Evolutionary conservation across 2,329 filamentous ascomycete genomes (phyloP).

Genomic region (Penicillium psychrosexuale): DNA sequence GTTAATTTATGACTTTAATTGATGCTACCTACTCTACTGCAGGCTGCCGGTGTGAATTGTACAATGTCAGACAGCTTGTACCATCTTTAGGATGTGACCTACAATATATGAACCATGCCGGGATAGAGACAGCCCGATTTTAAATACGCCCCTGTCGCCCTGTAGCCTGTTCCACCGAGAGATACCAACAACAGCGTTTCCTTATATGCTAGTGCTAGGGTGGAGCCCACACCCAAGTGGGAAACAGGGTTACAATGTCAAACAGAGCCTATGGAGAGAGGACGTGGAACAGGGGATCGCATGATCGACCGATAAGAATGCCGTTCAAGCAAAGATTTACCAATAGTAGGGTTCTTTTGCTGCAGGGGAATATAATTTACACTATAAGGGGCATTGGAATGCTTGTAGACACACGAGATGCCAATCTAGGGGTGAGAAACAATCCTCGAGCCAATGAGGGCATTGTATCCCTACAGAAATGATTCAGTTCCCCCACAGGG

Average conservation of each 20-base stretch:
- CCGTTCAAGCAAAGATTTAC: conserved; percentile 2
- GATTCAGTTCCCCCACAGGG: background rate
- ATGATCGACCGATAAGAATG: conserved; percentile 9
- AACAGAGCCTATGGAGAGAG: conserved; percentile 2
- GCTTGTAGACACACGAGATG: conserved; percentile 5
- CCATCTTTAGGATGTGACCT: too few species aligned
- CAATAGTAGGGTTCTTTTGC: conserved; percentile 6
- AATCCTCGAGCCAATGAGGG: background rate
- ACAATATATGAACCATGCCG: background rate
- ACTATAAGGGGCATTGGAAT: conserved; percentile 11
- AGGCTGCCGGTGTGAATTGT: background rate
- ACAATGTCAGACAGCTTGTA: background rate
- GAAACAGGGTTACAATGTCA: background rate
- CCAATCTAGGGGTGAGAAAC: conserved; percentile 21
- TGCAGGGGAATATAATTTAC: conserved; percentile 10
- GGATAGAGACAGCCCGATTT: background rate
- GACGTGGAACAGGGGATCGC: background rate
- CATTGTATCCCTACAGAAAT: conserved; percentile 2
- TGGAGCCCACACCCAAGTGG: background rate
- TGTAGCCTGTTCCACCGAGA: too few species aligned
- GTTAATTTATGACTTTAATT: too few species aligned
- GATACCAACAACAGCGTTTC: background rate
- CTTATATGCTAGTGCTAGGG: background rate
- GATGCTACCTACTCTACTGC: background rate
- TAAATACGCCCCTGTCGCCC: background rate